A percentile compares a stretch with the other conserved stretches of the same genome.
Evolutionary conservation across 345 rosid genomes (phyloP).

Genomic region (Zanthoxylum bungeanum): DNA sequence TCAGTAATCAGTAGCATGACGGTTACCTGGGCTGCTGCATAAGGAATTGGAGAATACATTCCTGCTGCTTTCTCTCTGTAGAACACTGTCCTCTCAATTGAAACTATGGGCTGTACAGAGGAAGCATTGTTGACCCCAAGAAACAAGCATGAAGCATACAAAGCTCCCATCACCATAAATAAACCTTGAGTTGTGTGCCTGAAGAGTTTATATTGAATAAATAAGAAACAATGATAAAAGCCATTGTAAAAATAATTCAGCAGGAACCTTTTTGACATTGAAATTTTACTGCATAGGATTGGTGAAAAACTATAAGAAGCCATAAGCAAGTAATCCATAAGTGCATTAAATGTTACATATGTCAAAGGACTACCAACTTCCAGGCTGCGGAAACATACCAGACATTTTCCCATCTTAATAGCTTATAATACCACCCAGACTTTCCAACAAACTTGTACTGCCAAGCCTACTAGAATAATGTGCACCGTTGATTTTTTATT

Average conservation of each 20-base stretch:
- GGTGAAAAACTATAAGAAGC: not conserved
- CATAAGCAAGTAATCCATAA: not conserved
- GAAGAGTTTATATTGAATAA: not conserved
- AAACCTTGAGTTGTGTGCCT: slow-evolving; percentile 60
- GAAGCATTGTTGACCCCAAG: slow-evolving; percentile 88
- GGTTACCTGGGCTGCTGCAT: slow-evolving; percentile 76
- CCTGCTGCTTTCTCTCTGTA: slow-evolving; percentile 93
- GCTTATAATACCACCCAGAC: not conserved
- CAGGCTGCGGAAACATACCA: not conserved
- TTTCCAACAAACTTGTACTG: not conserved
- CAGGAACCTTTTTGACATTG: not conserved
- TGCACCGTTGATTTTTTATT: too few species aligned
- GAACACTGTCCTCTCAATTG: slow-evolving; percentile 87
- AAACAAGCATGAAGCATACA: slow-evolving; percentile 73
- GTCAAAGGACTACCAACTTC: not conserved
- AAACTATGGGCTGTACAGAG: slow-evolving; percentile 82
- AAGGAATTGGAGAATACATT: slow-evolving; percentile 71
- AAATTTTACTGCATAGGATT: not conserved
- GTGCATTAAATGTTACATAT: not conserved
- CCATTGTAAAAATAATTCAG: not conserved
- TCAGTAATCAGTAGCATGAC: not conserved
- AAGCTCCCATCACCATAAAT: slow-evolving; percentile 76
- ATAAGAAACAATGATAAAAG: not conserved
- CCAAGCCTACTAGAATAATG: not conserved
- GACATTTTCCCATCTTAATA: not conserved